Percentiles rank a stretch among this genome's conserved stretches.
These are phyloP conservation scores for Dipodascus geniculatus DNA, from an alignment of 805 yeast species.

Conservation along the genomic window DNA sequence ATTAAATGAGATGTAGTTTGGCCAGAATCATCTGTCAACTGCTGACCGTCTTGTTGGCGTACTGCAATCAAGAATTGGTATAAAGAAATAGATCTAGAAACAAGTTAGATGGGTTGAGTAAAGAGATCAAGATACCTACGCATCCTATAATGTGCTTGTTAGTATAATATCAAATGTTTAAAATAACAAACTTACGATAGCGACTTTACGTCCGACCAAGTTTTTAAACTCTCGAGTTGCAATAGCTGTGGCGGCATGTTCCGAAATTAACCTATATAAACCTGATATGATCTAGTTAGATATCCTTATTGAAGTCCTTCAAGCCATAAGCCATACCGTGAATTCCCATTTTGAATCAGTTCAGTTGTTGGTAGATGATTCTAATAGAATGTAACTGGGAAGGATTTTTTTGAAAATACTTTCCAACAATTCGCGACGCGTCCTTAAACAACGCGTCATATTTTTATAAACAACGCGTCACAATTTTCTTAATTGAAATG, in stretches of 20 bases:
- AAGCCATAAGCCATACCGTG: too few species aligned
- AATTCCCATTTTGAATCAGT: constrained; percentile 1
- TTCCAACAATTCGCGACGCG: too few species aligned
- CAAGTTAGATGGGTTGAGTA: neutral
- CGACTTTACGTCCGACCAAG: constrained; percentile 90
- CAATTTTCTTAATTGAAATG: too few species aligned
- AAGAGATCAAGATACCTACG: too few species aligned
- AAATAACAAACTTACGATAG: constrained; percentile 40
- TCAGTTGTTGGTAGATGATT: too few species aligned
- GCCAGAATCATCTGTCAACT: constrained; percentile 76
- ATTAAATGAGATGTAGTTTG: constrained; percentile 84
- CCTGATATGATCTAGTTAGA: constrained; percentile 33
- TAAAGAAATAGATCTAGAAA: constrained; percentile 66
- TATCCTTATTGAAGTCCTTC: too few species aligned
- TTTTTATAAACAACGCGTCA: too few species aligned
- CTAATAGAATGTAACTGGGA: too few species aligned
- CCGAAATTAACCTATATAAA: constrained; percentile 73
- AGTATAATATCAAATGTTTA: too few species aligned
- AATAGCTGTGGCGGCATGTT: constrained; percentile 79
- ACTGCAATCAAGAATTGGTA: constrained; percentile 95
- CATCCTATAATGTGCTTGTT: constrained; percentile 14
- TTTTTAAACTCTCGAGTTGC: constrained; percentile 71
- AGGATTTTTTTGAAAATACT: too few species aligned
- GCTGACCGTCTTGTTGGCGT: constrained; percentile 94
- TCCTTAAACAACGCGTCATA: too few species aligned